A percentile compares a stretch with the other conserved stretches of the same genome.
phyloP scores from a whole-genome alignment of 768 basidiomycete species.

The Lactarius pseudohatsudake region DNA sequence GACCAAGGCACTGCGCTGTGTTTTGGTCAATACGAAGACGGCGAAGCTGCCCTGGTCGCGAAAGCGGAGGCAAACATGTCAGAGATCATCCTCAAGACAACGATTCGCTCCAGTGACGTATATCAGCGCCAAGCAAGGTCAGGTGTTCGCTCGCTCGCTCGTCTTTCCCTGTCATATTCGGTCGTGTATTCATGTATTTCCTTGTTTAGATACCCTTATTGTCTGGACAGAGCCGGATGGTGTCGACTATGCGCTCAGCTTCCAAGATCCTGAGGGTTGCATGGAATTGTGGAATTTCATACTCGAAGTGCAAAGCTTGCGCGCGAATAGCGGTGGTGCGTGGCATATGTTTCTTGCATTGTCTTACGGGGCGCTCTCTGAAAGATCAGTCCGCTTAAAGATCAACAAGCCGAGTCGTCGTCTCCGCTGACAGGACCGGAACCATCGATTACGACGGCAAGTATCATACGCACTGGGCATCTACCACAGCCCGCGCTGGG shows the following conservation, averaged over 20 bases:
- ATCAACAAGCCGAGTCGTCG: conserved; percentile 49
- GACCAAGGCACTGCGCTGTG: conserved; percentile 98
- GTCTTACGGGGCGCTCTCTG: conserved; percentile 20
- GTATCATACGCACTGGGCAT: conserved; percentile 68
- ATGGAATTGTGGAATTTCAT: conserved; percentile 98
- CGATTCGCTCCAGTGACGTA: conserved; percentile 78
- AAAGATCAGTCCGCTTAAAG: conserved; percentile 38
- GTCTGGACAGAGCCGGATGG: conserved; percentile 98
- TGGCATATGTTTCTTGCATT: conserved; percentile 19
- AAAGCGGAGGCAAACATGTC: conserved; percentile 73
- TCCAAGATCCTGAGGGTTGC: conserved; percentile 95
- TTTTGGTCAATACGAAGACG: conserved; percentile 81
- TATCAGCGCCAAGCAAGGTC: conserved; percentile 89
- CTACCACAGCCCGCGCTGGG: conserved; percentile 76
- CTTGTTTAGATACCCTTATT: conserved; percentile 81
- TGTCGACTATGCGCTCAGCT: conserved; percentile 93
- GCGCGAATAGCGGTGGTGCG: conserved; percentile 67
- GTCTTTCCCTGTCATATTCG: conserved; percentile 13
- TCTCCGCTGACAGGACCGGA: conserved; percentile 63
- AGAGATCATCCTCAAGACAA: conserved; percentile 74
- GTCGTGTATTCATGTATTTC: conserved; percentile 11
- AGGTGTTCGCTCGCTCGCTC: conserved; percentile 32
- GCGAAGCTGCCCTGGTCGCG: conserved; percentile 81
- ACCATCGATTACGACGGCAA: conserved; percentile 55
- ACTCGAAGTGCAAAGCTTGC: conserved; percentile 76